Evolutionary conservation across 768 basidiomycete genomes (phyloP), one percentile per base, ranked within the genome.

Genomic region (Lepiota venenata): DNA sequence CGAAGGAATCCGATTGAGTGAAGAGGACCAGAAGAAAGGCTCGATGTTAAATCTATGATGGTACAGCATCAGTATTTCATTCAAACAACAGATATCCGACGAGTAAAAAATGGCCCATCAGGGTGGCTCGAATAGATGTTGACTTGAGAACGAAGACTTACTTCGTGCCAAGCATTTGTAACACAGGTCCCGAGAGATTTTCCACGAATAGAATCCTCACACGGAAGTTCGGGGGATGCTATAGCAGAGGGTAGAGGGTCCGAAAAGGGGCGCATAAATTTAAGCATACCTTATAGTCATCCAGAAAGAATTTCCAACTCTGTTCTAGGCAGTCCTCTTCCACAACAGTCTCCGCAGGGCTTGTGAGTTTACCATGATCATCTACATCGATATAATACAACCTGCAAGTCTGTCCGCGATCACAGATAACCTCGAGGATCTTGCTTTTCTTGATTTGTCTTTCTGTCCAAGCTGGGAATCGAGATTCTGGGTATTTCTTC

Each of bases 21-120:
- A 79, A 1, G 82, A 84, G 0, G 82, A 80, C 63, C 84, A 85
- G 61, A 80, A 85, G 64, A 85, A 84, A 0, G 84, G 84, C 57
- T 85, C 84, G 53, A 85, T 70, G 40, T n/a, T 68, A 11, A 32
- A 32, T 32, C 32, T 32, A 8, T 70, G 52, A 32, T 9, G 32
- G 8, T 3, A 32, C 32, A 32, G 10, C 32, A 32, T 32, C 10
- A 32, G 32, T 11, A 11, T 32, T 32, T 32, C 27, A 29, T 29
- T 29, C 32, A 32, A 9, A 32, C 8, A 32, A 2, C 8, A 11
- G 32, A 32, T 11, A 32, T 32, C 10, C 8, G 10, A 11, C 32
- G 32, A 9, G 32, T 25, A 11, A 11, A 32, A 32, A 32, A 32
- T 32, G 27, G 8, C 8, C 27, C 27, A 29, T n/a, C n/a, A n/a